Conservation (phyloP, 176 grass and related monocot species). For the Carex pumila region DNA sequence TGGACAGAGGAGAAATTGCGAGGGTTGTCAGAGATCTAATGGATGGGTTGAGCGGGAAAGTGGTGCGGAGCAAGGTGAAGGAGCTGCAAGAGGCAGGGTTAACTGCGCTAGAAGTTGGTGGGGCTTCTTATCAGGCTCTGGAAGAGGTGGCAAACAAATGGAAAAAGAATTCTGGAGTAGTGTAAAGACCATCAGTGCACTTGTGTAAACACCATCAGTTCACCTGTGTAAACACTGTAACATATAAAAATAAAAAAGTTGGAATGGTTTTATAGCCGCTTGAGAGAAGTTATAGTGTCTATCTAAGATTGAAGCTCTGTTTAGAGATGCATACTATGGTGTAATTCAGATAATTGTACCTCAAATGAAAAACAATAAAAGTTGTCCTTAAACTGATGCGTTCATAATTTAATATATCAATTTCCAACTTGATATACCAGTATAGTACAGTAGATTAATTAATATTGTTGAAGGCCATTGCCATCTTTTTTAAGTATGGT, state of each 20-base stretch:
- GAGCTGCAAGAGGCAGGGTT: background rate
- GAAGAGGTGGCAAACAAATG: background rate
- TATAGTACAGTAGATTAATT: background rate
- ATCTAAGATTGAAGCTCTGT: background rate
- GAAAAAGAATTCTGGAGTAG: background rate
- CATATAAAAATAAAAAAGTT: too few relatives aligned
- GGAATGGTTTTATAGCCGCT: too few relatives aligned
- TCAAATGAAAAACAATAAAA: background rate
- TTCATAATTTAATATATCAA: too few relatives aligned
- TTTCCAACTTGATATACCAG: too few relatives aligned
- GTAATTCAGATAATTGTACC: background rate
- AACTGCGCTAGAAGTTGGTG: background rate
- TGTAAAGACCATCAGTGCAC: background rate
- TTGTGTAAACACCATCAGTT: background rate
- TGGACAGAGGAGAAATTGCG: slow-evolving; percentile 27
- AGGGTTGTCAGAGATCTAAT: slow-evolving; percentile 32
- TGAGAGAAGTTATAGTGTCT: too few relatives aligned
- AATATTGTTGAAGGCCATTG: background rate
- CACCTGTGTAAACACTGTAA: background rate
- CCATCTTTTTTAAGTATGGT: background rate
- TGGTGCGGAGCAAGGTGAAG: background rate
- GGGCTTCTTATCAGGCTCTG: background rate
- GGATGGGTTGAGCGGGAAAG: slow-evolving; percentile 26
- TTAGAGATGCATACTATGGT: background rate
- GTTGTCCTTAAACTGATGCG: background rate